Evolutionary conservation across 1,139 yeast genomes (phyloP).

Genomic region (Taphrina confusa): DNA sequence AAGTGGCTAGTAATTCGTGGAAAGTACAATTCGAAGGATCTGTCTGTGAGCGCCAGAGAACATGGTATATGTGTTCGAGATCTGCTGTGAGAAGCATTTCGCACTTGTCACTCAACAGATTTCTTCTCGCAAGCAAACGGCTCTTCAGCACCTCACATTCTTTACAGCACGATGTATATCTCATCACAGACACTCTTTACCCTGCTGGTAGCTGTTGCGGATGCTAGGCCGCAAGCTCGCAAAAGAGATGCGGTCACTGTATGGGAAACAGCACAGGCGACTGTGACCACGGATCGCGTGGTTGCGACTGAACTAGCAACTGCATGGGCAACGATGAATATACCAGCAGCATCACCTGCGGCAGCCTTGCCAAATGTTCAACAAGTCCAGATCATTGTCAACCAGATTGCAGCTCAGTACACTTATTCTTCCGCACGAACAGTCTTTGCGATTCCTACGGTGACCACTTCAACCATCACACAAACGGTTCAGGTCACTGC

Average conservation of each 20-base stretch:
- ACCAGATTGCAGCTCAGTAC: conserved; percentile 23
- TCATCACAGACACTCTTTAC: conserved; percentile 19
- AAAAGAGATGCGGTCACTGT: conserved; percentile 10
- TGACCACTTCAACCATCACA: conserved; percentile 5
- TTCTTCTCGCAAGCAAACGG: no score
- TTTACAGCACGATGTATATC: conserved; percentile 8
- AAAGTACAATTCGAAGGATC: no score
- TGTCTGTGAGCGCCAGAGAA: no score
- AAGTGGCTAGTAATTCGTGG: conserved; percentile 7
- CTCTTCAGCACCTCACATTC: conserved; percentile 4
- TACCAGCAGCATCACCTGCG: neutral
- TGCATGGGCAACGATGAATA: conserved; percentile 3
- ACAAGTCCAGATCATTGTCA: conserved; percentile 23
- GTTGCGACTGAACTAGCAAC: conserved; percentile 10
- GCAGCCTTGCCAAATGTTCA: neutral
- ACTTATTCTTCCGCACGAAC: conserved; percentile 26
- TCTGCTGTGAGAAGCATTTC: neutral
- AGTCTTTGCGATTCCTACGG: conserved; percentile 26
- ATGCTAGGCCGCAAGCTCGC: neutral
- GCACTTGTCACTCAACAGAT: neutral
- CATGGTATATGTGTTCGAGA: neutral
- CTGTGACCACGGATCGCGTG: neutral
- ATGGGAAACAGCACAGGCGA: neutral
- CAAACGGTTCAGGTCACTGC: conserved; percentile 4
- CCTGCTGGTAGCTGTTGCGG: neutral